A percentile compares a stretch with the other conserved stretches of the same genome.
Conservation (phyloP, 176 grass and related monocot species). For the Triticum aestivum region DNA sequence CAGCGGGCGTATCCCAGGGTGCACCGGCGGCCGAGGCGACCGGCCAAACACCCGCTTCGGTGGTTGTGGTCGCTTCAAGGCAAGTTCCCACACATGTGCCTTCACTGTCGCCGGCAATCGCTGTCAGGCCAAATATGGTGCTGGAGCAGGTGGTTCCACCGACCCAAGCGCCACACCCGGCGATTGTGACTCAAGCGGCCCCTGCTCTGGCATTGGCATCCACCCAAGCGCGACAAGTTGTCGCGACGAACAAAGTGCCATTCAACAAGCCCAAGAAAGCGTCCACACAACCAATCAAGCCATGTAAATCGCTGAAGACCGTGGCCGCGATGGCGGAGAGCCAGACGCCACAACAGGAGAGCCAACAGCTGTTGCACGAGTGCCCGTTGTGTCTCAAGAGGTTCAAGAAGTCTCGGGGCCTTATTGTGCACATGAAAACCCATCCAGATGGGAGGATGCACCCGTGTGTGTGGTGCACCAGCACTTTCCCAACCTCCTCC, state of each 20-base stretch:
- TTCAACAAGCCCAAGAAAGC: no score
- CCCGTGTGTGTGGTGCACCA: background rate
- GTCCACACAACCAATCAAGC: background rate
- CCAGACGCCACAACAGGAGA: background rate
- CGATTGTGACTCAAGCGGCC: background rate
- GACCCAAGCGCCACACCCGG: background rate
- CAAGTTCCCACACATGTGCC: background rate
- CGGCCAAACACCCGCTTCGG: no score
- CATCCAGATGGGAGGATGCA: conserved; percentile 4
- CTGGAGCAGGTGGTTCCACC: background rate
- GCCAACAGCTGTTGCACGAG: background rate
- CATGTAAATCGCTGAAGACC: background rate
- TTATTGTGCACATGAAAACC: background rate
- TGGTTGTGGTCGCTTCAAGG: background rate
- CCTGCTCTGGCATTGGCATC: background rate
- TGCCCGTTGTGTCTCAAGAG: background rate
- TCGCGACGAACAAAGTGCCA: no score
- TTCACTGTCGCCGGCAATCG: background rate
- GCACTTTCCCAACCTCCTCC: conserved; percentile 3
- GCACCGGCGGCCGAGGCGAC: background rate
- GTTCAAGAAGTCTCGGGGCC: background rate
- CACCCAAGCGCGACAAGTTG: background rate
- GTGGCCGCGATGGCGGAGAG: background rate
- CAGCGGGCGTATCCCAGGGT: background rate
- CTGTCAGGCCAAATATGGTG: background rate